Base-by-base conservation (phyloP, 2,329 filamentous ascomycete species). In the Stenocarpella maydis region DNA sequence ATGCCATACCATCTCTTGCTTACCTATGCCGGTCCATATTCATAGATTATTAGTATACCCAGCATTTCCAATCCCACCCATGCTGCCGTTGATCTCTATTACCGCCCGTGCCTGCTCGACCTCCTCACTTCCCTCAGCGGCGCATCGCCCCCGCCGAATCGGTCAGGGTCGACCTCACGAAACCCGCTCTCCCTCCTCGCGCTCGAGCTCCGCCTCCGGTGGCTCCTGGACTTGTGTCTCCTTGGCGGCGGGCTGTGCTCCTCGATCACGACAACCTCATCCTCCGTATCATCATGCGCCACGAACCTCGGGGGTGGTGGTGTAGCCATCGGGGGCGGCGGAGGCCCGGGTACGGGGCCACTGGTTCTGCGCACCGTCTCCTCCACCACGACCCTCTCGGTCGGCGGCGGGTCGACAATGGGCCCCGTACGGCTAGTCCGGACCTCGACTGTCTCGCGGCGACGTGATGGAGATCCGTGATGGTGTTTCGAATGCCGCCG, bases 251-350 rank as follows among this genome's bases (percentile, higher is more conserved):
- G 75, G 17, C 71, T 75, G 21, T 75, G 73, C 73, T 80, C 77
- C 73, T 80, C 78, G 65, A 79, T 77, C 26, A 80, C 78, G 3
- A 80, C 76, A 12, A 79, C 75, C 74, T 80, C 78, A 39, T 79
- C 77, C 3, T 77, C 76, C 10, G 70, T 71, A 14, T 71, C 73
- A n/a, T 71, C 72, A 19, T 68, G 69, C 68, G 74, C 71, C 43
- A 70, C 41, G 17, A 52, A 53, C 61, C 45, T 65, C 28, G 55
- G 64, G 5, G 69, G 69, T 19, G 71, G 39, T 39, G 70, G 63
- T 37, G 67, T 53, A 71, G 69, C 28, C 28, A 53, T 72, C 70
- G 9, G 71, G 19, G 39, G n/a, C 24, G 43, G 58, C 9, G 63
- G 53, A 7, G 60, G 69, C 9, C 70, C 37, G 28, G 69, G 58